Percentiles rank a stretch among this genome's conserved stretches.
These are phyloP conservation scores for Coemansia sp. DNA, from an alignment of 192 early-diverging fungal genomes.

Conservation along the genomic window DNA sequence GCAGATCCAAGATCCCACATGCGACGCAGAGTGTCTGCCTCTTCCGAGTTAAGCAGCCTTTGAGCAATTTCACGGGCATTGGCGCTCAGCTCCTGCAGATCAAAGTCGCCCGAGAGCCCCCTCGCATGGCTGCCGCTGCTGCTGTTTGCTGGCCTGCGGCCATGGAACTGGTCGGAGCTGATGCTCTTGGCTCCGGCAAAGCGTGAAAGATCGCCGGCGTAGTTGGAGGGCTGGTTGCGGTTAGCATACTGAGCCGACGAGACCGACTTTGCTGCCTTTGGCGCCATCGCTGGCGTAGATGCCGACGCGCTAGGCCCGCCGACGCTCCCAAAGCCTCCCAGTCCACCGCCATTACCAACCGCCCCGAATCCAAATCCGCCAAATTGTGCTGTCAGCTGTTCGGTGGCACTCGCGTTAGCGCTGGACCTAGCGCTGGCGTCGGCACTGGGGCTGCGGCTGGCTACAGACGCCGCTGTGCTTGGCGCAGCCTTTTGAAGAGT, in stretches of 20 bases:
- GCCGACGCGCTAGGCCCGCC: conserved; percentile 58
- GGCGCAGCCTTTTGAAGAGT: neutral
- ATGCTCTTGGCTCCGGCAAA: conserved; percentile 84
- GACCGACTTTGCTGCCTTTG: conserved; percentile 18
- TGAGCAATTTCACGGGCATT: conserved; percentile 54
- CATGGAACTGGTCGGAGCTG: conserved; percentile 91
- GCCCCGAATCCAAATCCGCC: conserved; percentile 64
- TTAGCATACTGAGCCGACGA: conserved; percentile 26
- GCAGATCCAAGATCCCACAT: conserved; percentile 50
- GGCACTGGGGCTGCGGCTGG: neutral
- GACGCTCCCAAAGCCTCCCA: conserved; percentile 22
- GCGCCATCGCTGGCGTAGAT: neutral
- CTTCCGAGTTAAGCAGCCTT: conserved; percentile 50
- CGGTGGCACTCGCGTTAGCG: conserved; percentile 12
- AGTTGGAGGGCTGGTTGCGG: conserved; percentile 17
- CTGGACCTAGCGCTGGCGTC: neutral
- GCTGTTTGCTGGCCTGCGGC: conserved; percentile 59
- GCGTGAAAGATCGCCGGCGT: conserved; percentile 27
- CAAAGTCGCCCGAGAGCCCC: conserved; percentile 72
- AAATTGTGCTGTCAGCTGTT: conserved; percentile 68
- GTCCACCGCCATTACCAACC: conserved; percentile 14
- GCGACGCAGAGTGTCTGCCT: conserved; percentile 50
- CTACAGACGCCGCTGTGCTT: neutral
- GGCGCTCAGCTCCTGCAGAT: conserved; percentile 51
- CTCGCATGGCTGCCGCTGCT: conserved; percentile 47